A percentile compares a stretch with the other conserved stretches of the same genome.
Evolutionary conservation across 805 yeast genomes (phyloP).

Genomic region (Isabelozyma gotoi): DNA sequence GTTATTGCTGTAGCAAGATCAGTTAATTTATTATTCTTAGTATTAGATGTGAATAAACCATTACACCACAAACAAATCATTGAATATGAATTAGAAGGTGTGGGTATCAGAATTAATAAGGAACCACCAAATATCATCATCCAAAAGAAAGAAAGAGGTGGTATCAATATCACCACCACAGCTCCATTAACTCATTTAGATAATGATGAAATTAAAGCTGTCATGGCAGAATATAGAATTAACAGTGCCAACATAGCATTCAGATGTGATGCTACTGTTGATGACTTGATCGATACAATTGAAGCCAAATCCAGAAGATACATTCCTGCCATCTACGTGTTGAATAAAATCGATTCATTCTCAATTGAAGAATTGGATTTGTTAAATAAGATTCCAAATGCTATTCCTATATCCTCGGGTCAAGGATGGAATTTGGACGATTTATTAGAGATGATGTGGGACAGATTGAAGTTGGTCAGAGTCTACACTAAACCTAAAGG

Average conservation of each 20-base stretch:
- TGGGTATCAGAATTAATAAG: constrained; percentile 92
- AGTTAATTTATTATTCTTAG: constrained; percentile 89
- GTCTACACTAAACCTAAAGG: constrained; percentile 98
- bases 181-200: constrained; percentile 90
- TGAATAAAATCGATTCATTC: constrained; percentile 94
- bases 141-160: constrained; percentile 94
- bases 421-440: constrained; percentile 97
- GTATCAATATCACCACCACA: constrained; percentile 89
- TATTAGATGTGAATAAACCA: constrained; percentile 94
- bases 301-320: constrained; percentile 90
- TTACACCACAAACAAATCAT: constrained; percentile 90
- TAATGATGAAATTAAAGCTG: constrained; percentile 92
- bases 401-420: constrained; percentile 95
- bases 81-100: constrained; percentile 94
- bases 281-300: constrained; percentile 90
- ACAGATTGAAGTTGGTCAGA: constrained; percentile 81
- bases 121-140: constrained; percentile 90
- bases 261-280: constrained; percentile 97
- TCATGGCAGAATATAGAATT: constrained; percentile 91
- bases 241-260: constrained; percentile 95
- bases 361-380: constrained; percentile 91
- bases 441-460: constrained; percentile 94
- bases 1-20: constrained; percentile 99
- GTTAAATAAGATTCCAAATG: constrained; percentile 89
- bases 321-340: constrained; percentile 91